Evolutionary conservation across 768 basidiomycete genomes (phyloP).

Genomic region (Lyophyllum shimeji): DNA sequence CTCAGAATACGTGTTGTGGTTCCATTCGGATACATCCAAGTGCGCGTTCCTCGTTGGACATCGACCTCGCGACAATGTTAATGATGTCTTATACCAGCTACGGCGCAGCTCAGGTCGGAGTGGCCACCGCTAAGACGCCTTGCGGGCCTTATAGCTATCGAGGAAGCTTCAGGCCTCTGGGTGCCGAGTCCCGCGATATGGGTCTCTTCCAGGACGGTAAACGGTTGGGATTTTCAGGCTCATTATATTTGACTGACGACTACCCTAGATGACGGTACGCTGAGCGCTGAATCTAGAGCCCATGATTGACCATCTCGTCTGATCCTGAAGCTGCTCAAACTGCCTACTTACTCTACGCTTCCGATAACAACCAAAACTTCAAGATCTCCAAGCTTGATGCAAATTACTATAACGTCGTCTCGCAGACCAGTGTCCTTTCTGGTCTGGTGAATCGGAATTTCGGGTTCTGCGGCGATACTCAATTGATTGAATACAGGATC

Average conservation of each 20-base stretch:
- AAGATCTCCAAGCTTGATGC: slow-evolving; percentile 57
- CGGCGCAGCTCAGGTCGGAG: slow-evolving; percentile 62
- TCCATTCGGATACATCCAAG: slow-evolving; percentile 65
- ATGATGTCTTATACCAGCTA: slow-evolving; percentile 37
- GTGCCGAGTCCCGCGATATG: slow-evolving; percentile 61
- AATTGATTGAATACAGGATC: slow-evolving; percentile 32
- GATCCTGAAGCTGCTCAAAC: slow-evolving; percentile 38
- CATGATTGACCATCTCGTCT: neutral
- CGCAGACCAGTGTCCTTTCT: slow-evolving; percentile 42
- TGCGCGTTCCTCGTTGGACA: slow-evolving; percentile 23
- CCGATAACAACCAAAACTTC: slow-evolving; percentile 69
- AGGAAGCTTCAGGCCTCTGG: slow-evolving; percentile 54
- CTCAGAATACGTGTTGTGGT: slow-evolving; percentile 70
- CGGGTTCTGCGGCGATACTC: neutral
- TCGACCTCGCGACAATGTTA: neutral
- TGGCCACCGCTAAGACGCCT: slow-evolving; percentile 56
- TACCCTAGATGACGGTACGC: slow-evolving; percentile 38
- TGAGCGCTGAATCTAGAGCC: neutral
- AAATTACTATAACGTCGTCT: slow-evolving; percentile 58
- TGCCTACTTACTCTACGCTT: slow-evolving; percentile 61
- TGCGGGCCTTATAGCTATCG: slow-evolving; percentile 62
- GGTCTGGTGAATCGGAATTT: slow-evolving; percentile 27
- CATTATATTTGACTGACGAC: neutral
- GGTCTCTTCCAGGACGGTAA: slow-evolving; percentile 50
- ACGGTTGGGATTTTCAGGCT: neutral